These are phyloP conservation scores for Lentinula raphanica DNA, from an alignment of 768 basidiomycete genomes.

Conservation along the genomic window DNA sequence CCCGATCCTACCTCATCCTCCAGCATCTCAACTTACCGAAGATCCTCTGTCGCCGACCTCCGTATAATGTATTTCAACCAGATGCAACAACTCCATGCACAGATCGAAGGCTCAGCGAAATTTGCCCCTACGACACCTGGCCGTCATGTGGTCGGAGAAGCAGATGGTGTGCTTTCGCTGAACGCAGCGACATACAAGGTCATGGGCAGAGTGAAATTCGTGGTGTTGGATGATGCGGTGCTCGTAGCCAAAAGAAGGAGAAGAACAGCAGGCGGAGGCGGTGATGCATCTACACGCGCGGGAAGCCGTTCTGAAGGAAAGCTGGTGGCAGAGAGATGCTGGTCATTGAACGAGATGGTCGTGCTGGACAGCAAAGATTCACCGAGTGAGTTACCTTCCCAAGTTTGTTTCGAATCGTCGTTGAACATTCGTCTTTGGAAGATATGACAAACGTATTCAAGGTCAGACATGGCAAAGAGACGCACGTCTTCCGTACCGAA, in stretches of 20 bases:
- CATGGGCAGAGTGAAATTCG: conserved; percentile 81
- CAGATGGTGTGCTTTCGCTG: conserved; percentile 75
- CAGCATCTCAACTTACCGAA: conserved; percentile 42
- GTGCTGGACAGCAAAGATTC: conserved; percentile 97
- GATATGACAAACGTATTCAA: conserved; percentile 97
- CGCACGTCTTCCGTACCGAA: conserved; percentile 89
- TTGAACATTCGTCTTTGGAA: conserved; percentile 16
- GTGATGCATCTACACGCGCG: conserved; percentile 32
- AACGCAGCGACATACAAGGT: conserved; percentile 96
- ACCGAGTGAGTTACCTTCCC: conserved; percentile 52
- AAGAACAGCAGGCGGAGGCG: conserved; percentile 45
- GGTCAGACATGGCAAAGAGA: conserved; percentile 88
- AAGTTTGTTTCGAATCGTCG: too few relatives aligned
- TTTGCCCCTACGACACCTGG: conserved; percentile 90
- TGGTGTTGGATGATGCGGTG: conserved; percentile 87
- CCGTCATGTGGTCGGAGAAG: conserved; percentile 84
- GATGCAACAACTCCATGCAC: conserved; percentile 83
- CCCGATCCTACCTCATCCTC: conserved; percentile 67
- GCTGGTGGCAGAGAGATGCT: conserved; percentile 89
- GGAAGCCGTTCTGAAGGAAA: conserved; percentile 57
- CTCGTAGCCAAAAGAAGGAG: conserved; percentile 78
- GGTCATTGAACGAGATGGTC: conserved; percentile 89
- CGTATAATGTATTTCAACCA: conserved; percentile 92
- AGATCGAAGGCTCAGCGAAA: conserved; percentile 92
- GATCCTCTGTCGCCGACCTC: conserved; percentile 94